Evolutionary conservation across 2,329 filamentous ascomycete species (phyloP), one percentile per base, ranked within the genome.

Genomic region (Colletotrichum cordylinicola): DNA sequence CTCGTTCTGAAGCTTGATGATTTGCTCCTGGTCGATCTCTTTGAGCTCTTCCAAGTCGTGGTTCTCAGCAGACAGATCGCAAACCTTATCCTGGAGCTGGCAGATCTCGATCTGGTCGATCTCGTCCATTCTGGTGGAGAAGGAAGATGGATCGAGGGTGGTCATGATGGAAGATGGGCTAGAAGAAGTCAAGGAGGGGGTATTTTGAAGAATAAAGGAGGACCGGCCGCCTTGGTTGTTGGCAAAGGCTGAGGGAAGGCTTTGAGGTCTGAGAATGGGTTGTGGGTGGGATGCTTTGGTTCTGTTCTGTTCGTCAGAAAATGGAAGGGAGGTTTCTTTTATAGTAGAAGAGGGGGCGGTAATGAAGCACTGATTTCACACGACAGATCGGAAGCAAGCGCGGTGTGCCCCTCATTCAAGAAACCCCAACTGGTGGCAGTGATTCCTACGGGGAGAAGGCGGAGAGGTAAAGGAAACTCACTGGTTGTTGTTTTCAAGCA

Each of bases 61-160:
- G n/a, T 48, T 48, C 43, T 48, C 43, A 1, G 43, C 10, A 48
- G 43, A 21, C 1, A 48, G n/a, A 48, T 0, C 5, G 10, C 43
- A 21, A 3, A 21, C 43, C 10, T 2, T 18, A 48, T 10, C 6
- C 43, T 48, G 43, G 2, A 48, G 43, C 43, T 8, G 43, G 0
- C 43, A 48, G 6, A 48, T 48, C 43, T 48, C 43, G n/a, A 48
- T 48, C 0, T 48, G 43, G 10, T 48, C 0, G 43, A 48, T 21
- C 43, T 48, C 43, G 0, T 48, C 0, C 43, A 48, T 48, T 0
- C 0, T 2, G 18, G 43, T 10, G 43, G 43, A 2, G 0, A 43
- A 10, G 2, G 18, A 43, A 0, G n/a, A 0, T 2, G 0, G 43
- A 21, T 48, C 4, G 10, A 48, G n/a, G 43, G 43, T 2, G 43